Evolutionary conservation across 306 rosid genomes (phyloP).

Genomic region (Castanopsis chinensis): DNA sequence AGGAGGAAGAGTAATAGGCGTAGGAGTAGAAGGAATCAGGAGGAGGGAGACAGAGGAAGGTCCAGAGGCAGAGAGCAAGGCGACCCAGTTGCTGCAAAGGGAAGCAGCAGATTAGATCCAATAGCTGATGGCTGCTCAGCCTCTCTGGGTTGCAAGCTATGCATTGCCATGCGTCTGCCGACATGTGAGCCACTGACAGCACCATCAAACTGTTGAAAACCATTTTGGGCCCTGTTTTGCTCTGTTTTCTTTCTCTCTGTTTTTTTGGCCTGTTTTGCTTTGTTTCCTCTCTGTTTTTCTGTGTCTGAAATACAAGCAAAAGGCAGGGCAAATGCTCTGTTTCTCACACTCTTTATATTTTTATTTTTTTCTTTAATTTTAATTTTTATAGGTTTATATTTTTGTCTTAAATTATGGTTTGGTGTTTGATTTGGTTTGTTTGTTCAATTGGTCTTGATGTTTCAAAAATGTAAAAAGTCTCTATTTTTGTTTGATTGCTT

Average conservation of each 20-base stretch:
- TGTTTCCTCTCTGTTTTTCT: not conserved
- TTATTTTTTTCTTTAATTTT: no score
- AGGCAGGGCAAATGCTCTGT: not conserved
- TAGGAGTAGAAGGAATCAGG: slow-evolving; percentile 40
- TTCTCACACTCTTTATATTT: not conserved
- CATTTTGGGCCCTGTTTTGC: slow-evolving; percentile 26
- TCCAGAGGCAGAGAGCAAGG: slow-evolving; percentile 63
- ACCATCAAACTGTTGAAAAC: slow-evolving; percentile 63
- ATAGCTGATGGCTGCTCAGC: slow-evolving; percentile 46
- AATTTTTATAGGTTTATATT: no score
- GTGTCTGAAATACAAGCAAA: not conserved
- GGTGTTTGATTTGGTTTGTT: not conserved
- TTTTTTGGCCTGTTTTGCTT: not conserved
- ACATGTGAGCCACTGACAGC: slow-evolving; percentile 61
- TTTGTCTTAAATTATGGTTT: no score
- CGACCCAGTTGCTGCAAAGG: slow-evolving; percentile 78
- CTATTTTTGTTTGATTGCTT: not conserved
- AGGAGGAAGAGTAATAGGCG: slow-evolving; percentile 33
- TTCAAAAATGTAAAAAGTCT: not conserved
- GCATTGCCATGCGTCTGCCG: slow-evolving; percentile 69
- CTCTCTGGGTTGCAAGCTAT: slow-evolving; percentile 56
- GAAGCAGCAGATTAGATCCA: slow-evolving; percentile 59
- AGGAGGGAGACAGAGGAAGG: slow-evolving; percentile 66
- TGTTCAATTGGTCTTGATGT: not conserved
- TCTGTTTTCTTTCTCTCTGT: not conserved